Conservation (phyloP, 257 asterid genomes). For the Solanum dulcamara region DNA sequence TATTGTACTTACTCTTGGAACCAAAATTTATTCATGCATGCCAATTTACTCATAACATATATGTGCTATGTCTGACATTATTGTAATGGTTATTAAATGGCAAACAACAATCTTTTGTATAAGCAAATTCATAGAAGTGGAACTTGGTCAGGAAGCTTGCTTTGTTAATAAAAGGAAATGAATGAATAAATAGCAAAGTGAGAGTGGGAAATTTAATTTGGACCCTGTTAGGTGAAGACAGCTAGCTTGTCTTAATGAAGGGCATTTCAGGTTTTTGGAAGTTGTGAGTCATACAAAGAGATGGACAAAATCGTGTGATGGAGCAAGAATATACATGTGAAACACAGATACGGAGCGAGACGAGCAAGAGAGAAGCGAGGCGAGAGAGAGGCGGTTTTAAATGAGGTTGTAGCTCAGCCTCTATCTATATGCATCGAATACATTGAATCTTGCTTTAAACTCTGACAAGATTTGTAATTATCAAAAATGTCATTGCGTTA, state of each 20-base stretch:
- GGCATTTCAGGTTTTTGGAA: not conserved
- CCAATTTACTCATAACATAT: too few species aligned
- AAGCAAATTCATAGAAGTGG: not conserved
- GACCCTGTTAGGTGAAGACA: not conserved
- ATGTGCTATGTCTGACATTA: not conserved
- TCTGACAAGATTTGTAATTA: too few species aligned
- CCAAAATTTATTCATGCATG: not conserved
- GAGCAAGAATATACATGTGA: too few species aligned
- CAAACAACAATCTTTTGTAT: not conserved
- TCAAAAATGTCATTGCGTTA: too few species aligned
- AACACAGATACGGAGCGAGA: too few species aligned
- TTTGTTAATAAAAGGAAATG: not conserved
- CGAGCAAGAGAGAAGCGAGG: too few species aligned
- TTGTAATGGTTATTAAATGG: not conserved
- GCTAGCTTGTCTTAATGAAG: not conserved
- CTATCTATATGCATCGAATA: too few species aligned
- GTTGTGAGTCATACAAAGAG: not conserved
- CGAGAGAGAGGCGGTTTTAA: too few species aligned
- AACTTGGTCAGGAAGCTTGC: not conserved
- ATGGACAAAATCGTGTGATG: too few species aligned
- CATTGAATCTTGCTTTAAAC: too few species aligned
- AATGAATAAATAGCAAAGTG: not conserved
- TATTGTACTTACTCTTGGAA: too few species aligned
- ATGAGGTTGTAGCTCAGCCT: too few species aligned
- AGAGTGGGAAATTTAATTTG: not conserved